Evolutionary conservation across 441 rosid species (phyloP), one percentile per base, ranked within the genome.

Genomic region (Populus hybrid): DNA sequence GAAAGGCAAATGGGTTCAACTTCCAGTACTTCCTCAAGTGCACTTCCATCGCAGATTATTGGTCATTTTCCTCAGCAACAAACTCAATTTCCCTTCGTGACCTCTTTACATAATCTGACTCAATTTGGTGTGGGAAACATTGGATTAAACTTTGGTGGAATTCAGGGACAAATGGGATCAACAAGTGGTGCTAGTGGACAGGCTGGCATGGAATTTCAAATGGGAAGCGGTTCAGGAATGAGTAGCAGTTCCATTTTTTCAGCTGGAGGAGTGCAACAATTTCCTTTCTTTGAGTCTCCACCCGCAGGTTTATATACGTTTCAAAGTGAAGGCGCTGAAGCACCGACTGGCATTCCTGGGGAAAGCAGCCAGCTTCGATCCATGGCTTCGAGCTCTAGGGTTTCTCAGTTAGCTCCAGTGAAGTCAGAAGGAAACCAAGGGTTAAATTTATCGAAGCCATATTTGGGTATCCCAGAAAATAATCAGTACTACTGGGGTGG

Each of bases 341-440:
- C 82, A 9, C 65, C 86, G 0, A 74, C 84, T 2, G 74, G 72
- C 6, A 74, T 82, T 21, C 76, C 29, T n/a, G 84, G 82, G 20
- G 65, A 74, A 7, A 42, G 80, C 65, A 42, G 79, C 65, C 83
- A 75, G 69, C 63, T 74, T 75, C 82, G 83, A 65, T 82, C 88
- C 0, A 80, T 81, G 74, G 67, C 84, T 67, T 76, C 92, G 1
- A 77, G 82, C 79, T 83, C 93, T 68, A 87, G 85, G 79, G 86
- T 74, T 71, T 80, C 92, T 61, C 92, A 90, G 76, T 65, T 82
- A 69, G 87, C 90, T 70, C 80, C 91, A 1, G 94, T 92, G 84
- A 92, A 94, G 85, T 86, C 80, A 85, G 99, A 94, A 85, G 94
- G 84, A 75, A 83, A 71, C n/a, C 87, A 81, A 74, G 81, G 82